Base-by-base conservation (phyloP, 257 asterid species). In the Solanum pennellii region DNA sequence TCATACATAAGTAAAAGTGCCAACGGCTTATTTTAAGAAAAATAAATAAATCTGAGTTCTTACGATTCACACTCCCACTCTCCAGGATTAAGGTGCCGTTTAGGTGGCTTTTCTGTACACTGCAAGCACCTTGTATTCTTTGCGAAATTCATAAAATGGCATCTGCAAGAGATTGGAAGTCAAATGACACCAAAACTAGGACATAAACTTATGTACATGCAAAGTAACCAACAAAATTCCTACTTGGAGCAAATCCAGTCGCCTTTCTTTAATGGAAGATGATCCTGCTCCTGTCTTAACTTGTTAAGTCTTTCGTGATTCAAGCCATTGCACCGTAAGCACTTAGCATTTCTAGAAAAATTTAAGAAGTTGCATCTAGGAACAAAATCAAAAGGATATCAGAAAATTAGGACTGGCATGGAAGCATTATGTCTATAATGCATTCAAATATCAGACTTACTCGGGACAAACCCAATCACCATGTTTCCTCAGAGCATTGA, bases 51-150 rank as follows among this genome's bases (percentile, higher is more conserved):
- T 5, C 27, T 29, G 31, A 6, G 69, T 49, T 10, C 98, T 94
- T 89, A 97, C 98, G 99, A 94, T 86, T 97, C 98, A 89, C 99
- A 97, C 90, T 97, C 98, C 99, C 99, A 97, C 90, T 97, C 99
- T 77, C 99, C 99, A 39, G 93, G 92, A 91, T 91, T 92, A 80
- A 97, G 92, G 72, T 89, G 90, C 90, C 99, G 92, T 88, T 92
- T 93, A 44, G 99, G 93, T 84, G 98, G 98, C 89, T 92, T 96
- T 92, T 93, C 98, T 89, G 95, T 90, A 83, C 99, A 97, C 91
- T 86, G 94, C 86, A 92, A 90, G 86, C 98, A 97, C 90, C 89
- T 90, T 9, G 99, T 93, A 82, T 97, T 97, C 93, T 94, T 95
- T 68, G 99, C 98, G 47, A 97, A 96, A 89, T 97, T 97, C 91